phyloP scores from a whole-genome alignment of 129 eudicot genomes.

The Deinandra increscens region DNA sequence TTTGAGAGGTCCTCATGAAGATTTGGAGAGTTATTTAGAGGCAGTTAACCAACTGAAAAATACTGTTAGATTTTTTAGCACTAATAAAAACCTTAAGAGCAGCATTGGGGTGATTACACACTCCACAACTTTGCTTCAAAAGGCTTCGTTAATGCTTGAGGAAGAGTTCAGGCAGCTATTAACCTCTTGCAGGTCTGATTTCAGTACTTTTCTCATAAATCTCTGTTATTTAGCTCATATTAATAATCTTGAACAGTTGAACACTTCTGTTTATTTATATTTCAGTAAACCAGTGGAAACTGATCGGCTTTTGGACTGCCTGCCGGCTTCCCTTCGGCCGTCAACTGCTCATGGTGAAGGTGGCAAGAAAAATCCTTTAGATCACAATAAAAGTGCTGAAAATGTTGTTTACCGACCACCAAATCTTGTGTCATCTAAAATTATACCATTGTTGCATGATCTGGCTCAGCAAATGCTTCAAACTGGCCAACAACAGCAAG shows the following conservation, averaged over 20 bases:
- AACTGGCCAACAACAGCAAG: conserved; percentile 81
- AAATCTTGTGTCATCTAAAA: conserved; percentile 63
- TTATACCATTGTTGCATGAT: conserved; percentile 66
- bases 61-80: conserved; percentile 55
- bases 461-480: conserved; percentile 73
- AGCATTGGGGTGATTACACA: conserved; percentile 61
- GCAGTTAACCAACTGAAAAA: conserved; percentile 69
- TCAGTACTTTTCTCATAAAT: neutral
- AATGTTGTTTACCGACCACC: conserved; percentile 49
- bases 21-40: conserved; percentile 79
- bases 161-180: conserved; percentile 76
- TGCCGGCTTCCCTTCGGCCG: conserved; percentile 64
- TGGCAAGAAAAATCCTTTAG: conserved; percentile 44
- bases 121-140: conserved; percentile 57
- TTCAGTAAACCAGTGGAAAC: conserved; percentile 92
- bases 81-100: conserved; percentile 67
- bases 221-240: too few relatives aligned
- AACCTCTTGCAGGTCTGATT: conserved; percentile 54
- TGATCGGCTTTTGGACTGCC: conserved; percentile 75
- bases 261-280: conserved; percentile 5
- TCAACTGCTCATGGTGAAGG: conserved; percentile 47
- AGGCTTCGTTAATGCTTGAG: conserved; percentile 71
- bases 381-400: conserved; percentile 51
- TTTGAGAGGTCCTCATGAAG: conserved; percentile 87
- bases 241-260: too few relatives aligned